A percentile compares a stretch with the other conserved stretches of the same genome.
These are phyloP conservation scores for Rosa rugosa DNA, from an alignment of 306 rosid genomes.

Conservation along the genomic window DNA sequence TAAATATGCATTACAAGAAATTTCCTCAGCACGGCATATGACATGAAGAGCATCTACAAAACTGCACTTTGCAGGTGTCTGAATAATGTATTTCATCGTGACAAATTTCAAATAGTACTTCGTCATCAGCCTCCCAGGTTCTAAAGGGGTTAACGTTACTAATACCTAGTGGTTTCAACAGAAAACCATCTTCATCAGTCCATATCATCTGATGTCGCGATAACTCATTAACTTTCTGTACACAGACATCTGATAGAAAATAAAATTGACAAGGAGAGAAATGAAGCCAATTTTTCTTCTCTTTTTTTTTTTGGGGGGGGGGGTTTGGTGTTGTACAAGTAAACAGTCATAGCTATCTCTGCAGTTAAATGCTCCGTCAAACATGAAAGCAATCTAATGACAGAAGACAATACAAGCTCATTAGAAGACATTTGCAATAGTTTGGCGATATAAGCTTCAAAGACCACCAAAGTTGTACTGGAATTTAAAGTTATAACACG, in stretches of 20 bases:
- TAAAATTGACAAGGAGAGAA: conserved; percentile 16
- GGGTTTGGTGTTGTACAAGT: not conserved
- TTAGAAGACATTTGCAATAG: conserved; percentile 17
- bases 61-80: conserved; percentile 68
- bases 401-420: conserved; percentile 30
- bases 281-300: too few species aligned
- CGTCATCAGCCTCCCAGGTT: conserved; percentile 92
- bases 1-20: conserved; percentile 60
- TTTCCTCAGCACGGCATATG: conserved; percentile 80
- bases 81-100: conserved; percentile 90
- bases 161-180: conserved; percentile 87
- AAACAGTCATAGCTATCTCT: conserved; percentile 52
- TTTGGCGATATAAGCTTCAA: conserved; percentile 15
- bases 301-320: too few species aligned
- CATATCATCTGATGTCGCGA: conserved; percentile 75
- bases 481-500: conserved; percentile 31
- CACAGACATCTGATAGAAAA: conserved; percentile 62
- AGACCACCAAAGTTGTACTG: conserved; percentile 13
- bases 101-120: conserved; percentile 92
- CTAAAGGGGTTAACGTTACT: conserved; percentile 34
- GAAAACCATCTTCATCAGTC: conserved; percentile 96
- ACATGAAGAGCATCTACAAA: conserved; percentile 72
- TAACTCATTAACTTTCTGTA: conserved; percentile 80
- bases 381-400: conserved; percentile 73
- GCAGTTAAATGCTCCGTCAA: conserved; percentile 95